Evolutionary conservation across 257 asterid genomes (phyloP).

Genomic region (Salvia miltiorrhiza): DNA sequence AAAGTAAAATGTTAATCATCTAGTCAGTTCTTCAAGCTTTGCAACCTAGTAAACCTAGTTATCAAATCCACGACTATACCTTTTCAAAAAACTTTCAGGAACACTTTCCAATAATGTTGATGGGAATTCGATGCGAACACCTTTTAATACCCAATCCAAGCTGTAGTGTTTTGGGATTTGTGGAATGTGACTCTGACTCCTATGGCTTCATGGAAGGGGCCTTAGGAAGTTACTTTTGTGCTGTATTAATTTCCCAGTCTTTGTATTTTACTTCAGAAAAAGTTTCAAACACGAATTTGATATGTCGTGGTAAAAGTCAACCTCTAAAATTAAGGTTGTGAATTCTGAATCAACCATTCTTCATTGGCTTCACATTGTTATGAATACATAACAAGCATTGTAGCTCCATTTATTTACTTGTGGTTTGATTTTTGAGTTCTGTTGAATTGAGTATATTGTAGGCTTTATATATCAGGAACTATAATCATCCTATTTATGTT

Average conservation of each 20-base stretch:
- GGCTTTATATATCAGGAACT: too few species aligned
- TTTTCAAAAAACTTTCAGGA: background rate
- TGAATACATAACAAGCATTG: background rate
- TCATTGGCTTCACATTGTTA: background rate
- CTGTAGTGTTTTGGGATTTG: too few species aligned
- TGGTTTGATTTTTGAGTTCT: background rate
- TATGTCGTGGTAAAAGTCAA: too few species aligned
- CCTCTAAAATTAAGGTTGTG: too few species aligned
- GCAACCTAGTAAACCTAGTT: background rate
- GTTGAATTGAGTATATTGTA: too few species aligned
- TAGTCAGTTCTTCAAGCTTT: background rate
- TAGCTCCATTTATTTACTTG: background rate
- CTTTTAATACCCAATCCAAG: too few species aligned
- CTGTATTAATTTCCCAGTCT: background rate
- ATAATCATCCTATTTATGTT: background rate
- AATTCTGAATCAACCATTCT: background rate
- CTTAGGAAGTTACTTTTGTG: too few species aligned
- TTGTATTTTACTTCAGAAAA: background rate
- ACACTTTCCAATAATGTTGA: too few species aligned
- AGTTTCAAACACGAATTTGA: too few species aligned
- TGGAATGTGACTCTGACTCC: too few species aligned
- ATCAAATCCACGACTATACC: background rate
- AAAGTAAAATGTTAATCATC: background rate
- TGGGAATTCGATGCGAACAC: too few species aligned
- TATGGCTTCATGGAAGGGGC: too few species aligned